Conservation (phyloP, 352 stramenopile species). For the Globisporangium mamillatum region DNA sequence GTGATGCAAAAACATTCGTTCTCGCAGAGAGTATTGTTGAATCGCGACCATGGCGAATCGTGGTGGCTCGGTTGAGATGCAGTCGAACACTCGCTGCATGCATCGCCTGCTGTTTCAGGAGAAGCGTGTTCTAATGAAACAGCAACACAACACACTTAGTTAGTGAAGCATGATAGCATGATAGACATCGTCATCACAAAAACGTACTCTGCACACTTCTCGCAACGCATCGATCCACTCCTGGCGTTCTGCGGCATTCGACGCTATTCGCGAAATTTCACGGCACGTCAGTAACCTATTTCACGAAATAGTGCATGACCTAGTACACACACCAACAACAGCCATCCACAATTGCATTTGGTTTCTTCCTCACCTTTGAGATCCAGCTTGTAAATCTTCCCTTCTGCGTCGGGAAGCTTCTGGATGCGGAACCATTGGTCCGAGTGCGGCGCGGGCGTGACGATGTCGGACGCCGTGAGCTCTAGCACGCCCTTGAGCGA, state of each 20-base stretch:
- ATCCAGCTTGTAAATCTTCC: constrained; percentile 67
- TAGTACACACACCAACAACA: neutral
- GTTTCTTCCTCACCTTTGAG: constrained; percentile 42
- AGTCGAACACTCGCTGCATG: constrained; percentile 18
- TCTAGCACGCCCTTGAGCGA: constrained; percentile 44
- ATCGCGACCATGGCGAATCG: constrained; percentile 29
- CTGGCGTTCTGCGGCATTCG: constrained; percentile 40
- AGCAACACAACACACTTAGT: neutral
- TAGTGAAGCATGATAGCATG: neutral
- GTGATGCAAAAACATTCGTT: neutral
- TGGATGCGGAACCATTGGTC: constrained; percentile 64
- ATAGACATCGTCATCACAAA: neutral
- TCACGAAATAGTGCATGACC: neutral
- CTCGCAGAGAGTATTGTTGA: constrained; percentile 26
- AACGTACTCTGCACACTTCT: constrained; percentile 41
- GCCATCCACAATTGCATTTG: neutral
- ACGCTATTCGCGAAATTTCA: constrained; percentile 29
- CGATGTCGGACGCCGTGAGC: constrained; percentile 40
- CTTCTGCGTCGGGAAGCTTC: constrained; percentile 40
- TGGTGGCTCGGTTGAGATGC: constrained; percentile 19
- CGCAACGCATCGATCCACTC: constrained; percentile 64
- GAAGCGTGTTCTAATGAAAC: constrained; percentile 14
- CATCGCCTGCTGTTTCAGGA: constrained; percentile 23
- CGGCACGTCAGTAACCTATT: neutral
- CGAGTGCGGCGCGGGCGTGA: constrained; percentile 46